Evolutionary conservation across 192 early-diverging fungal species (phyloP).

Genomic region (Mortierella alpina): DNA sequence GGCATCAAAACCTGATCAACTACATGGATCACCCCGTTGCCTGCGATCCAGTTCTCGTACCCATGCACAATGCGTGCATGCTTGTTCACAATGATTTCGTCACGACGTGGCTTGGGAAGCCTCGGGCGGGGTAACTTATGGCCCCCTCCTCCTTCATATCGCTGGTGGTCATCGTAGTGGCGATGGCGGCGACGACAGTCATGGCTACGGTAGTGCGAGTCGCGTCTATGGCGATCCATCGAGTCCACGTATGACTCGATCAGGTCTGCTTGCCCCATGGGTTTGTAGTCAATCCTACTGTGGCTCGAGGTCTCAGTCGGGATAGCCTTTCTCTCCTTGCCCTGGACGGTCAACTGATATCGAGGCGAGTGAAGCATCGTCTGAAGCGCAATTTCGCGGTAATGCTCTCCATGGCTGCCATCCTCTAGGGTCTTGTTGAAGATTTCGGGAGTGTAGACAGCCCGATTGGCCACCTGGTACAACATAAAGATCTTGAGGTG

Average conservation of each 20-base stretch:
- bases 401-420: conserved; percentile 5
- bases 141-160: not conserved
- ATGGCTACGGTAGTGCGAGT: not conserved
- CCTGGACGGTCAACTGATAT: conserved; percentile 23
- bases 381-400: conserved; percentile 25
- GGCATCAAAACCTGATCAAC: conserved; percentile 55
- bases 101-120: not conserved
- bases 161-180: conserved; percentile 7
- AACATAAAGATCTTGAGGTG: conserved; percentile 41
- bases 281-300: conserved; percentile 4
- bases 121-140: not conserved
- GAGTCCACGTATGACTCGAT: not conserved
- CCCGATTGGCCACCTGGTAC: conserved; percentile 29
- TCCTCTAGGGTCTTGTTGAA: conserved; percentile 17
- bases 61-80: conserved; percentile 12
- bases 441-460: conserved; percentile 36
- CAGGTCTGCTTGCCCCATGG: conserved; percentile 10
- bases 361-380: conserved; percentile 19
- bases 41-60: conserved; percentile 55
- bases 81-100: conserved; percentile 31
- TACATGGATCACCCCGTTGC: conserved; percentile 60
- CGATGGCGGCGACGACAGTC: conserved; percentile 10
- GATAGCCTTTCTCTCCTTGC: not conserved
- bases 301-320: not conserved
- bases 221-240: not conserved